Evolutionary conservation across 345 rosid species (phyloP).

Genomic region (Salix koriyanagi): DNA sequence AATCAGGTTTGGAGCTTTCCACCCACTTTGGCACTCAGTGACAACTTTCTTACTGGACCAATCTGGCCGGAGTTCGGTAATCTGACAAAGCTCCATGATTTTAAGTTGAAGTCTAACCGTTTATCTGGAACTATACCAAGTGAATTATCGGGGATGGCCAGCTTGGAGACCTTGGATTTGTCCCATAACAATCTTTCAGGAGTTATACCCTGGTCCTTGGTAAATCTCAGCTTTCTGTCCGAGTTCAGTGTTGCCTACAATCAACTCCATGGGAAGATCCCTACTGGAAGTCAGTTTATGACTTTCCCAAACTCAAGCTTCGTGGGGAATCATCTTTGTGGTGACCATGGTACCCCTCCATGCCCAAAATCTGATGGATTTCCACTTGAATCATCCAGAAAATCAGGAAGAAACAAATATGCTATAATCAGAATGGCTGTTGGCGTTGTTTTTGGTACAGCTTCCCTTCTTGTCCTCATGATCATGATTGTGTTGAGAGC

Average conservation of each 20-base stretch:
- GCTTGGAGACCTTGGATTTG: constrained; percentile 22
- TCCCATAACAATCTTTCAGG: constrained; percentile 24
- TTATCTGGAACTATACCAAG: constrained; percentile 20
- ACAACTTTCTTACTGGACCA: constrained; percentile 12
- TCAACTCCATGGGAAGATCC: constrained; percentile 51
- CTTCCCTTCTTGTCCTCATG: constrained; percentile 44
- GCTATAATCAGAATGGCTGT: constrained; percentile 48
- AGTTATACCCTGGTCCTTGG: constrained; percentile 12
- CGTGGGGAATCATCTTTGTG: constrained; percentile 72
- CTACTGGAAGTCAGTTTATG: constrained; percentile 60
- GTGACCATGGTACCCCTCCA: constrained; percentile 41
- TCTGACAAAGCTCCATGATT: constrained; percentile 15
- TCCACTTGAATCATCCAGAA: constrained; percentile 7
- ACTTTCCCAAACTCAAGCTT: constrained; percentile 81
- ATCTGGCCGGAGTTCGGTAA: constrained; percentile 22
- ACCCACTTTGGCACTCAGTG: constrained; percentile 14
- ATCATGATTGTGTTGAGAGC: constrained; percentile 45
- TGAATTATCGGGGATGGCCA: constrained; percentile 22
- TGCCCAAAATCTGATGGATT: constrained; percentile 27
- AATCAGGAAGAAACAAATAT: constrained; percentile 33
- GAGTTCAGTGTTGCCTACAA: constrained; percentile 56
- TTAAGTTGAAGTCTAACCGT: constrained; percentile 8
- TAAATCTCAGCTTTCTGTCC: constrained; percentile 42
- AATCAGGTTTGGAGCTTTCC: constrained; percentile 44
- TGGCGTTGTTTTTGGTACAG: constrained; percentile 55